These are phyloP conservation scores for Ophiostoma tasmaniense DNA, from an alignment of 2,329 filamentous ascomycete species.

Conservation along the genomic window DNA sequence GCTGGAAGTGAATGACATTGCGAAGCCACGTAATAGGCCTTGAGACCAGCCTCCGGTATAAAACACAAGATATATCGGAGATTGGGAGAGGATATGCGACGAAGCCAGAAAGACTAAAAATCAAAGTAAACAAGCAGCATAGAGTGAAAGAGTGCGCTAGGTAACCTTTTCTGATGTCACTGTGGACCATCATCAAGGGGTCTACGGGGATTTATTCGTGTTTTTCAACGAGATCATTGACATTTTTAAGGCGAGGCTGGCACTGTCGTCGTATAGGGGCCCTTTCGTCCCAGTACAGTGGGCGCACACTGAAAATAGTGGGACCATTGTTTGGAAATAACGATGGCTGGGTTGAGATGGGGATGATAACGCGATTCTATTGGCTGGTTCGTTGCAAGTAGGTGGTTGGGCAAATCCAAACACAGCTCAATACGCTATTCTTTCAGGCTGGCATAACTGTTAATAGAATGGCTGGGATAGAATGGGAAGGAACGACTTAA, in stretches of 20 bases:
- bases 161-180: not conserved
- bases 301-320: not conserved
- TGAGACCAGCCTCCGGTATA: not conserved
- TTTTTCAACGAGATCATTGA: not conserved
- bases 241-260: conserved; percentile 5
- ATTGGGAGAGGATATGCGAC: not conserved
- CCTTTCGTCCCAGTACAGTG: not conserved
- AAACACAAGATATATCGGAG: not conserved
- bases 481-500: not conserved
- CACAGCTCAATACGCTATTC: not conserved
- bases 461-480: not conserved
- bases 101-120: not conserved
- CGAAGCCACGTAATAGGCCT: not conserved
- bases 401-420: not conserved
- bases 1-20: not conserved
- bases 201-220: not conserved
- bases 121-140: not conserved
- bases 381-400: not conserved
- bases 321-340: not conserved
- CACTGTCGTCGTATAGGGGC: not conserved
- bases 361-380: not conserved
- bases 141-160: not conserved
- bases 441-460: not conserved
- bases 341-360: not conserved
- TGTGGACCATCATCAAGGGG: not conserved